Percentiles rank a stretch among this genome's conserved stretches.
phyloP scores from a whole-genome alignment of 192 early-diverging fungal genomes.

The Podila minutissima region DNA sequence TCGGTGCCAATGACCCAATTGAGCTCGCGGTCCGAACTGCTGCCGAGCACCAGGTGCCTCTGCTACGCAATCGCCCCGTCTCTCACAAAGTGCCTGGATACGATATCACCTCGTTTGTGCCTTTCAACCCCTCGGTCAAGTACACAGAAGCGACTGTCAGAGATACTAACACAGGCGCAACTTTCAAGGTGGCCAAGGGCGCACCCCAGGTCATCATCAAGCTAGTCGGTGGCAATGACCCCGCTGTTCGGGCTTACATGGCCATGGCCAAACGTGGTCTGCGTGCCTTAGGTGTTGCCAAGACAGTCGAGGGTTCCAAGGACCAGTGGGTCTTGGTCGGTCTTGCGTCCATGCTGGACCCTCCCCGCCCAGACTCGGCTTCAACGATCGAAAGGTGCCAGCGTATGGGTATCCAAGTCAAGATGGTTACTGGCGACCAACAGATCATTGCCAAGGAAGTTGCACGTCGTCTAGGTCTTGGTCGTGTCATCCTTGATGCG shows the following conservation, averaged over 20 bases:
- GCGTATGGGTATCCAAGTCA: slow-evolving; percentile 72
- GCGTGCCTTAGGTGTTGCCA: slow-evolving; percentile 77
- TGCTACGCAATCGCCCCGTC: slow-evolving; percentile 53
- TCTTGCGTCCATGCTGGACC: slow-evolving; percentile 72
- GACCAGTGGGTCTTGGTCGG: slow-evolving; percentile 72
- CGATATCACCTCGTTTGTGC: slow-evolving; percentile 70
- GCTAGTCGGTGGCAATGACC: slow-evolving; percentile 58
- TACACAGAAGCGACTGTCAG: slow-evolving; percentile 72
- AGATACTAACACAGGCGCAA: slow-evolving; percentile 57
- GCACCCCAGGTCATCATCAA: slow-evolving; percentile 78
- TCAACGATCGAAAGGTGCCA: slow-evolving; percentile 72
- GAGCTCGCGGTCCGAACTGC: slow-evolving; percentile 77
- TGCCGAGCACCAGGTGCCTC: slow-evolving; percentile 57
- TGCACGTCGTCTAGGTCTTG: slow-evolving; percentile 74
- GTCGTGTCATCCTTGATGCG: slow-evolving; percentile 74
- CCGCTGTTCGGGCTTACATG: slow-evolving; percentile 64
- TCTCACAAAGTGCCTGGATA: slow-evolving; percentile 73
- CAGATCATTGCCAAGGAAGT: slow-evolving; percentile 78
- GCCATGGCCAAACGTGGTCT: slow-evolving; percentile 74
- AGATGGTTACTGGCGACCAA: slow-evolving; percentile 87
- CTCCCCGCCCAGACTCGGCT: slow-evolving; percentile 74
- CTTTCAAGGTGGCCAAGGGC: slow-evolving; percentile 76
- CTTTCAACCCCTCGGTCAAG: slow-evolving; percentile 79
- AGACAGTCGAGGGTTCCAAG: slow-evolving; percentile 56
- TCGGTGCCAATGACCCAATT: slow-evolving; percentile 79